Evolutionary conservation across 345 rosid genomes (phyloP).

Genomic region (Eucalyptus curtisii): DNA sequence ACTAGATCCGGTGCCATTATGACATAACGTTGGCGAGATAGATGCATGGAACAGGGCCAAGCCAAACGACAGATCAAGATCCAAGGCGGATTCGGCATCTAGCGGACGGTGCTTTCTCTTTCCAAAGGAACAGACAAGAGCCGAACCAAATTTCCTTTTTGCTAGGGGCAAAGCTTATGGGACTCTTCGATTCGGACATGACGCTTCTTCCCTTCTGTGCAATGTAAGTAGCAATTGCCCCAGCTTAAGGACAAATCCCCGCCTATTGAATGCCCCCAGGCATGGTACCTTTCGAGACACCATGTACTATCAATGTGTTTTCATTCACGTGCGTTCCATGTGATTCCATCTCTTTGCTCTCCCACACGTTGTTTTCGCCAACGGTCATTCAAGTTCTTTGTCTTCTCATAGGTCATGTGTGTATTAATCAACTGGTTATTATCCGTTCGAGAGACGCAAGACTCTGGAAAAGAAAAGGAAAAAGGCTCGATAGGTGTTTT

Average conservation of each 20-base stretch:
- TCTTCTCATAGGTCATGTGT: not conserved
- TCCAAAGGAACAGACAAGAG: not conserved
- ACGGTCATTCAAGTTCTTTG: not conserved
- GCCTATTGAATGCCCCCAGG: not conserved
- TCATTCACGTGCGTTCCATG: not conserved
- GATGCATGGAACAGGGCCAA: not conserved
- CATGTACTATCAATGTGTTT: not conserved
- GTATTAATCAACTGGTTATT: not conserved
- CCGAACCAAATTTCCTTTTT: not conserved
- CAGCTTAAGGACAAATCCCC: not conserved
- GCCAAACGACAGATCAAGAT: not conserved
- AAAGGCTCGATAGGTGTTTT: not conserved
- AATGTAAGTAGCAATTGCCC: not conserved
- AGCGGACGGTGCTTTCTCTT: not conserved
- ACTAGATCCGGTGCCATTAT: not conserved
- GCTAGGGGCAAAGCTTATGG: not conserved
- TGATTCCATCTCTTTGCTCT: not conserved
- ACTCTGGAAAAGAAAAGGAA: not conserved
- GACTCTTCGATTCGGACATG: not conserved
- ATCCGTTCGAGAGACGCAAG: not conserved
- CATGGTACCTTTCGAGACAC: not conserved
- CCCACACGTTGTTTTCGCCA: not conserved
- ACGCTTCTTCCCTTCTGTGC: not conserved
- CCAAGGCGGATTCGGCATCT: not conserved
- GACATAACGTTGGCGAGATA: not conserved